phyloP scores from a whole-genome alignment of 345 rosid species.

The Acer negundo region DNA sequence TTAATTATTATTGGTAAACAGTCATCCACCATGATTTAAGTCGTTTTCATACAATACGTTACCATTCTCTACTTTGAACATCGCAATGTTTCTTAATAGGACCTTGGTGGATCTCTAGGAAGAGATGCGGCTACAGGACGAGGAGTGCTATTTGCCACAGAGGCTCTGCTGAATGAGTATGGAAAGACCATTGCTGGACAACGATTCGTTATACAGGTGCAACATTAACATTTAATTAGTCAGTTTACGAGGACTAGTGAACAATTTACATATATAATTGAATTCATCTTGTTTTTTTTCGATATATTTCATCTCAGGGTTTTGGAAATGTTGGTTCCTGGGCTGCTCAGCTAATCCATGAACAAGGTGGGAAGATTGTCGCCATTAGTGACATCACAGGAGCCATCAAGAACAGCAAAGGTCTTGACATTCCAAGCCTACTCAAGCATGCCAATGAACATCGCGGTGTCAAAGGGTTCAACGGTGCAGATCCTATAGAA shows the following conservation, averaged over 20 bases:
- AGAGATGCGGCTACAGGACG: constrained; percentile 98
- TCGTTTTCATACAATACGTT: neutral
- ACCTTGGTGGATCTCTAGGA: constrained; percentile 97
- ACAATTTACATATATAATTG: neutral
- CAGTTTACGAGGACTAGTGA: neutral
- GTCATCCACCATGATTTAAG: neutral
- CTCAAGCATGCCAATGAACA: constrained; percentile 61
- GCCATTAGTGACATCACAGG: constrained; percentile 86
- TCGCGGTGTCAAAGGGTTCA: constrained; percentile 79
- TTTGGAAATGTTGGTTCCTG: constrained; percentile 98
- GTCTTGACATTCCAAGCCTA: constrained; percentile 62
- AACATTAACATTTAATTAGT: neutral
- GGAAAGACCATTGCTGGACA: constrained; percentile 79
- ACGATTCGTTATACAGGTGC: constrained; percentile 82
- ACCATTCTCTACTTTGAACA: neutral
- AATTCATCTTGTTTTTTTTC: neutral
- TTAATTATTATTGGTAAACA: neutral
- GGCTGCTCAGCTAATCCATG: constrained; percentile 84
- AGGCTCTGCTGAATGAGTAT: constrained; percentile 87
- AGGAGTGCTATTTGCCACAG: constrained; percentile 91
- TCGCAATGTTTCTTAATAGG: constrained; percentile 38
- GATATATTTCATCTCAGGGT: constrained; percentile 47
- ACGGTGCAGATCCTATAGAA: constrained; percentile 60
- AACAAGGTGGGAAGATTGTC: constrained; percentile 78
- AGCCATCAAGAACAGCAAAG: constrained; percentile 81